These are phyloP conservation scores for Cytospora leucostoma DNA, from an alignment of 2,329 filamentous ascomycete species.

Conservation along the genomic window DNA sequence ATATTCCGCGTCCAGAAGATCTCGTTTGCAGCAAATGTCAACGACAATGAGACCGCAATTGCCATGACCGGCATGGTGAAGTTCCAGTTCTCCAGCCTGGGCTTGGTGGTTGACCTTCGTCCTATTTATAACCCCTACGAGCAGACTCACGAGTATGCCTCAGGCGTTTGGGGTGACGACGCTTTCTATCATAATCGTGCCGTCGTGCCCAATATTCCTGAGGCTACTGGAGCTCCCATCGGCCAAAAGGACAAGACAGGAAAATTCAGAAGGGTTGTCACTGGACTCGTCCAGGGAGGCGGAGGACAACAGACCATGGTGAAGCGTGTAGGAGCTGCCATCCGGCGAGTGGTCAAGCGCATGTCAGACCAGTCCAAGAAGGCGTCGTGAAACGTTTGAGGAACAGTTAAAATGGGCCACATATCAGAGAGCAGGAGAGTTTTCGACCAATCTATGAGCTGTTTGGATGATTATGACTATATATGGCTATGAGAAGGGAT, in stretches of 20 bases:
- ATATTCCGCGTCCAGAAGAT: neutral
- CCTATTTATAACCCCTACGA: neutral
- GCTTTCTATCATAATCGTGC: neutral
- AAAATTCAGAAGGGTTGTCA: neutral
- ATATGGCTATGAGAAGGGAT: too few species aligned
- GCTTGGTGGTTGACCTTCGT: neutral
- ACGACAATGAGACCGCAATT: neutral
- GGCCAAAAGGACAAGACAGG: neutral
- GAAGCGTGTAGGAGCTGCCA: neutral
- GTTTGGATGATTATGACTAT: too few species aligned
- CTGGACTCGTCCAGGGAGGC: neutral
- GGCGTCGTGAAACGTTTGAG: too few species aligned
- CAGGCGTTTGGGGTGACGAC: neutral
- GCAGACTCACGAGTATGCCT: neutral
- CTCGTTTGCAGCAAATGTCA: neutral
- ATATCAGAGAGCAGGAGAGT: too few species aligned
- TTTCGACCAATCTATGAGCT: too few species aligned
- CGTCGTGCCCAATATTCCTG: neutral
- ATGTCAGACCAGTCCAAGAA: too few species aligned
- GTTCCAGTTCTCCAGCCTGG: neutral
- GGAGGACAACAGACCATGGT: neutral
- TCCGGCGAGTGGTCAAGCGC: neutral
- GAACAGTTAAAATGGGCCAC: too few species aligned
- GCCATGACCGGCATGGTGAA: neutral
- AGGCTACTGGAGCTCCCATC: neutral